Evolutionary conservation across 805 yeast genomes (phyloP), one percentile per base, ranked within the genome.

Genomic region (Saccharomycopsis sp.): DNA sequence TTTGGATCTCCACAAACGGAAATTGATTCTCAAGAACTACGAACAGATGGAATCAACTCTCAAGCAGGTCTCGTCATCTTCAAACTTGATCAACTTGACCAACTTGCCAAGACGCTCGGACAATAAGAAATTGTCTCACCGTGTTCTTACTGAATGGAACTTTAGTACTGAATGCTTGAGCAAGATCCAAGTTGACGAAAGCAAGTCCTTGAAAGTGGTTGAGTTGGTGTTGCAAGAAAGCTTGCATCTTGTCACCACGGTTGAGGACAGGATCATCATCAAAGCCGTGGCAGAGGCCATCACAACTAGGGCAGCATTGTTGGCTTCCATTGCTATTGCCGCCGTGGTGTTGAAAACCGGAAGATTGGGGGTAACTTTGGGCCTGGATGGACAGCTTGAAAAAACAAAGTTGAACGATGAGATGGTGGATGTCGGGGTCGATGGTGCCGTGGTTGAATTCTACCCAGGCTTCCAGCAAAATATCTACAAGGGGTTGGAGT

Each of bases 381-480:
- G 32, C 12, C 38, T 26, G 4, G 36, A 31, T n/a, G 75, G 70
- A 41, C 20, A 39, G 18, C 64, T 65, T 34, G 41, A 32, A 12
- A 61, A 61, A 43, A 67, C 67, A 31, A 55, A 56, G 38, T 68
- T 65, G 51, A 83, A 80, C 52, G 75, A 73, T 46, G 84, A 79
- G 54, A 22, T 4, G 3, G 86, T 89, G 38, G 97, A 89, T 59
- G 75, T 92, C 50, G 97, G 96, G 45, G 88, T 88, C 46, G 97
- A 89, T 60, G 98, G 98, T 27, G 80, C 95, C 2, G 92, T 89
- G 41, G 80, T 89, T 37, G 95, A 89, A 62, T 82, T 75, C 56
- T 92, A 88, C 60, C 98, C 98, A 13, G 88, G 89, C 19, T 89
- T 82, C 64, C 77, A 80, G 63, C 73, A 79, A 9, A 73, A 75